Conservation (phyloP, 2,329 filamentous ascomycete genomes). For the Fusarium sp. region DNA sequence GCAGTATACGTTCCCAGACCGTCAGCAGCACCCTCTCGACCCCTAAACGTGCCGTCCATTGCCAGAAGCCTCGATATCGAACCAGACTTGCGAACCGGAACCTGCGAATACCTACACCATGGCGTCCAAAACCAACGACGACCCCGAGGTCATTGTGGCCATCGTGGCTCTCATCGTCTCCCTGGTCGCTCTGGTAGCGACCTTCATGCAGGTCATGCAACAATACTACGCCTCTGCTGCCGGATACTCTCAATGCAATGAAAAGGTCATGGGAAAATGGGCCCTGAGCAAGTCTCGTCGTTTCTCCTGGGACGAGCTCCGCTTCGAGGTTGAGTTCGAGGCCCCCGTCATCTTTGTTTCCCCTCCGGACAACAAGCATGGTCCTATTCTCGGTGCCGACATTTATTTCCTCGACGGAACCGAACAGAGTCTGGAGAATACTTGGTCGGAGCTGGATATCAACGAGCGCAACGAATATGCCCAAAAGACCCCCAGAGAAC, state of each 20-base stretch:
- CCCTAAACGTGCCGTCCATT: not conserved
- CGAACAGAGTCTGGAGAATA: constrained; percentile 49
- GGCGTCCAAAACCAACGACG: constrained; percentile 11
- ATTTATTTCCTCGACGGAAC: constrained; percentile 57
- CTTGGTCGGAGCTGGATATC: constrained; percentile 48
- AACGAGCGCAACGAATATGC: constrained; percentile 45
- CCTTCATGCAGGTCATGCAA: constrained; percentile 61
- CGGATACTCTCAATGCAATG: constrained; percentile 62
- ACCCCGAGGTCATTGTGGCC: constrained; percentile 54
- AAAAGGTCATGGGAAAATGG: constrained; percentile 63
- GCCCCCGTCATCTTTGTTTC: constrained; percentile 64
- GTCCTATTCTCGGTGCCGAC: constrained; percentile 46
- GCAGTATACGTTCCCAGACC: not conserved
- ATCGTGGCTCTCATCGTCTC: constrained; percentile 60
- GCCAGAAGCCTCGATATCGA: not conserved
- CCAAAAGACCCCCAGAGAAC: constrained; percentile 44
- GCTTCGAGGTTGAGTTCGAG: constrained; percentile 63
- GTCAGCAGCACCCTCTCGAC: not conserved
- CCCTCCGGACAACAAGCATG: constrained; percentile 54
- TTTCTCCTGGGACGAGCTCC: constrained; percentile 58
- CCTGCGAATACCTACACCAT: constrained; percentile 18
- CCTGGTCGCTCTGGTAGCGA: constrained; percentile 58
- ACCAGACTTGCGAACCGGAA: constrained; percentile 5
- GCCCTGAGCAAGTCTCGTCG: constrained; percentile 53
- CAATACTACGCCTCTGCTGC: constrained; percentile 63